Evolutionary conservation across 768 basidiomycete genomes (phyloP).

Genomic region (Mycena maculata): DNA sequence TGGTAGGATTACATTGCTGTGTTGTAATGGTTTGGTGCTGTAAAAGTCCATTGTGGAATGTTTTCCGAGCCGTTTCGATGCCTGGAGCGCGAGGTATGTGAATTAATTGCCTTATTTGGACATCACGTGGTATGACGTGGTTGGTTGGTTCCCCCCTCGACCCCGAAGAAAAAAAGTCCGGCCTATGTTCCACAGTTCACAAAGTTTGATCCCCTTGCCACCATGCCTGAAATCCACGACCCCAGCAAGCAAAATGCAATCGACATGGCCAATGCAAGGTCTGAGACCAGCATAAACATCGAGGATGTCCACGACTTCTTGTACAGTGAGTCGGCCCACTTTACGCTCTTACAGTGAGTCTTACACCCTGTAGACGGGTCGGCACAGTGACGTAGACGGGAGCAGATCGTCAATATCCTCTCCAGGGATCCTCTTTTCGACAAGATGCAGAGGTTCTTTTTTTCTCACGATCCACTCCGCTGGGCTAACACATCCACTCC

Average conservation of each 20-base stretch:
- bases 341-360: neutral
- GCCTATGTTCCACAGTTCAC: no score
- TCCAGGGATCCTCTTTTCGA: conserved; percentile 69
- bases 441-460: conserved; percentile 62
- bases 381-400: conserved; percentile 60
- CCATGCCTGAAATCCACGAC: conserved; percentile 43
- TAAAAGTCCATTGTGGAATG: no score
- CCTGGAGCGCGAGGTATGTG: no score
- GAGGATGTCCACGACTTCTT: conserved; percentile 59
- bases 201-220: no score
- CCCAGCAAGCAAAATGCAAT: conserved; percentile 58
- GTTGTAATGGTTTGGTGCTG: no score
- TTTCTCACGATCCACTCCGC: no score
- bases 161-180: no score
- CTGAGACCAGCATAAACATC: conserved; percentile 54
- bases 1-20: no score
- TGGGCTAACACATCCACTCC: neutral
- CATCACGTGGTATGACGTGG: no score
- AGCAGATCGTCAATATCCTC: conserved; percentile 58
- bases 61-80: no score
- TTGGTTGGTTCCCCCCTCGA: no score
- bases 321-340: conserved; percentile 54
- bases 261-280: conserved; percentile 66
- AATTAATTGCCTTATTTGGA: no score
- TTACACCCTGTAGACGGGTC: conserved; percentile 56